Percentiles rank a stretch among this genome's conserved stretches.
These are phyloP conservation scores for Oryza longistaminata DNA, from an alignment of 176 grass and related monocot genomes.

Conservation along the genomic window DNA sequence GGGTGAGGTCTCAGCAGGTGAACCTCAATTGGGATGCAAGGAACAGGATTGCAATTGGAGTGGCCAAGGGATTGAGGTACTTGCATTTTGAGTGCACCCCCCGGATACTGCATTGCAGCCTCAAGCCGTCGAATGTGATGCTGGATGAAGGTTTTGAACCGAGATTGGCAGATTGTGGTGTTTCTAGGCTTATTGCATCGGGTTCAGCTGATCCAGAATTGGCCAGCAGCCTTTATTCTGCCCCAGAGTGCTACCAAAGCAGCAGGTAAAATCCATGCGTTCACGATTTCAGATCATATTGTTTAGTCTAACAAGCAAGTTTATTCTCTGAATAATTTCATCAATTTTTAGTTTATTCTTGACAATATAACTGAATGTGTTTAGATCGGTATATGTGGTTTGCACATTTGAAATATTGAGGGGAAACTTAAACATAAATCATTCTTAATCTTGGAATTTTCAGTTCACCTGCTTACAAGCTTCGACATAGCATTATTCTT, in stretches of 20 bases:
- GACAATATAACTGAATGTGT: neutral
- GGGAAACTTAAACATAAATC: neutral
- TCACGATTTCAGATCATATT: slow-evolving; percentile 11
- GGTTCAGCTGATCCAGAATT: slow-evolving; percentile 44
- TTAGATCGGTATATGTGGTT: slow-evolving; percentile 7
- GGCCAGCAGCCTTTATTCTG: slow-evolving; percentile 51
- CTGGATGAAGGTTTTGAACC: slow-evolving; percentile 81
- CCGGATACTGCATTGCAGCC: slow-evolving; percentile 70
- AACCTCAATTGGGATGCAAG: slow-evolving; percentile 72
- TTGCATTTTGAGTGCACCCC: slow-evolving; percentile 87
- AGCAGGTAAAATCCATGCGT: slow-evolving; percentile 55
- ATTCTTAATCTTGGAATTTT: neutral
- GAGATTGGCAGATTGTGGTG: slow-evolving; percentile 64
- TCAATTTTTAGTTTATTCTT: neutral
- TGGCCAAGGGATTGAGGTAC: slow-evolving; percentile 76
- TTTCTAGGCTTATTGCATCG: slow-evolving; percentile 53
- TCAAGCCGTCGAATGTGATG: slow-evolving; percentile 85
- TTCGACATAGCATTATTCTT: neutral
- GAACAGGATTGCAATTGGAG: slow-evolving; percentile 71
- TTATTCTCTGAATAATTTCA: neutral
- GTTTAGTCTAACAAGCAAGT: neutral
- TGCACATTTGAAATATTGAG: neutral
- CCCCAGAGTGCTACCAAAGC: slow-evolving; percentile 85
- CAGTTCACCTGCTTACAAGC: neutral
- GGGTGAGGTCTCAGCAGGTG: slow-evolving; percentile 75